Evolutionary conservation across 768 basidiomycete species (phyloP), one percentile per base, ranked within the genome.

Genomic region (Suillus subalutaceus): DNA sequence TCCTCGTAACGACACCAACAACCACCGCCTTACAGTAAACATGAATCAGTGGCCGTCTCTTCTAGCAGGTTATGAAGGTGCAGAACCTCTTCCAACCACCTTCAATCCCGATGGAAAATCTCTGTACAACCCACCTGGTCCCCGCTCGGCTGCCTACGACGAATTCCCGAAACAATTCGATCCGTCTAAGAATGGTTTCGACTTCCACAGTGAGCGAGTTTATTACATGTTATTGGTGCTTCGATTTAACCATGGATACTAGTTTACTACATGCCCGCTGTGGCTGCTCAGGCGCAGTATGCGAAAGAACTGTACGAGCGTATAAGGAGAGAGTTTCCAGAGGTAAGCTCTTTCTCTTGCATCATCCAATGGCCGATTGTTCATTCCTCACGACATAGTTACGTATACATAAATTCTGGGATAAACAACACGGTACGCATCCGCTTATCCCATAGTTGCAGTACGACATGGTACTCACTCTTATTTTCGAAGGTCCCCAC

Each of bases 291-390:
- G 57, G 61, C 75, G 0, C 75, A 83, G 56, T 86, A 81, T 63
- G 89, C 87, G 6, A 79, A 73, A 50, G 81, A 86, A 62, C 78
- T 91, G 58, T 85, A 90, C 67, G 87, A 88, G 63, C 79, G 84
- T 41, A 78, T 91, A 46, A 77, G 84, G 20, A 75, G 85, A 64
- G 90, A 91, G 70, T 91, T 90, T 74, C 90, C 90, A 37, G 90
- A 91, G 83, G 89, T 84, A 73, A 46, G 73, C 56, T 7, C 16
- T 10, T 26, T 58, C 38, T 30, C 12, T 59, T 30, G 30, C 43
- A 37, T 40, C 12, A 10, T 43, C 26, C 26, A 41, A 6, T 30
- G n/a, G 37, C 60, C 50, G 23, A 46, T 9, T 44, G 30, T 43
- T 62, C 37, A 61, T 67, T 38, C 63, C 62, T 40, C 61, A 0